Base-by-base conservation (phyloP, 208 protist species). In the Wallacemonas sp. region DNA sequence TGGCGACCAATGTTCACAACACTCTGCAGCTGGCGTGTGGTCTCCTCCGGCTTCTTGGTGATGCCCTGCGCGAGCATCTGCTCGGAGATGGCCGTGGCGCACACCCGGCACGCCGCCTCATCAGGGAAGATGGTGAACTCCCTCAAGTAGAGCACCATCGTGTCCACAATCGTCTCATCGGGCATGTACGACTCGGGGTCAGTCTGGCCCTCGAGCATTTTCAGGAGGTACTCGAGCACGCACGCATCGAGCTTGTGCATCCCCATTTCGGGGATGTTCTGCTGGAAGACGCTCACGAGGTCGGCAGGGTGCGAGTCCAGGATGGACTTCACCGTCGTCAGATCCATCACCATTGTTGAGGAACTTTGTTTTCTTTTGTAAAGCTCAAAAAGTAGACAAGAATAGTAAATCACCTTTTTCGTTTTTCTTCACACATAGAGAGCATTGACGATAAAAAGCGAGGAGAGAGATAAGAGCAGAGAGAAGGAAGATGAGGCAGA, bases 171-270 rank as follows among this genome's bases (percentile, higher is more conserved):
- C 25, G 79, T 81, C 28, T 91, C 79, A 39, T 92, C 87, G 0
- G 87, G 82, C 57, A 92, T 62, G 73, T 92, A 95, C 11, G 87
- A 93, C 64, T 86, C 85, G 4, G 87, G 57, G 22, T 82, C 76
- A 41, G 81, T 89, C 69, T 95, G 90, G 28, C 87, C 90, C 65
- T 95, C 90, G 11, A 95, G 80, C 90, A 95, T 95, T 33, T 82
- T 80, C 12, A 95, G 63, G 18, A 95, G 64, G 74, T 92, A 95
- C 70, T 90, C 79, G 4, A 95, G 69, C 23, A 95, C 90, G 42
- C 87, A 93, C 38, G 70, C 74, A 48, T 95, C 90, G 18, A 95
- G 46, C 70, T 79, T 76, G 50, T 81, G 81, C 41, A 95, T 71
- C 0, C 87, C 85, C 39, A 91, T 26, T 50, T 93, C 87, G 0